Evolutionary conservation across 192 early-diverging fungal species (phyloP).

Genomic region (Jimgerdemannia flammicorona): DNA sequence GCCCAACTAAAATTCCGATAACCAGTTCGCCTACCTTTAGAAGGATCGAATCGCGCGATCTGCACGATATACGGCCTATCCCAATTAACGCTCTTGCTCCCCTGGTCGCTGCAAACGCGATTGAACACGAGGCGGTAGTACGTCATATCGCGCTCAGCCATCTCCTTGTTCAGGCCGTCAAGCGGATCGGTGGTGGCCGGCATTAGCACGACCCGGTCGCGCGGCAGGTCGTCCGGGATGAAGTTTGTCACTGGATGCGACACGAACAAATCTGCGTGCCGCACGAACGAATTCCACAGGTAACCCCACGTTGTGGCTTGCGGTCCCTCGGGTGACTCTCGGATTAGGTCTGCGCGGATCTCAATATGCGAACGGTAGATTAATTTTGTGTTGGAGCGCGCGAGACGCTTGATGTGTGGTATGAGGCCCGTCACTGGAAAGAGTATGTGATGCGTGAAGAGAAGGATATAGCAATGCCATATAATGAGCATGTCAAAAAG

Average conservation of each 20-base stretch:
- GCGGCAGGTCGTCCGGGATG: slow-evolving; percentile 68
- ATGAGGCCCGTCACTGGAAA: slow-evolving; percentile 67
- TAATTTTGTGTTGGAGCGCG: slow-evolving; percentile 58
- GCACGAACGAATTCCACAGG: slow-evolving; percentile 72
- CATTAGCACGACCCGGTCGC: slow-evolving; percentile 58
- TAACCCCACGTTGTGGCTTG: slow-evolving; percentile 70
- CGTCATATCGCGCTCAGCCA: slow-evolving; percentile 44
- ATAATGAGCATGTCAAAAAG: background rate
- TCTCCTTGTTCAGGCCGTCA: slow-evolving; percentile 78
- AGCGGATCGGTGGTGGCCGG: slow-evolving; percentile 76
- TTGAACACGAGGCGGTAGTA: slow-evolving; percentile 81
- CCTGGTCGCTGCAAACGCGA: slow-evolving; percentile 68
- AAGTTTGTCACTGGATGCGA: slow-evolving; percentile 76
- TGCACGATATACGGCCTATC: slow-evolving; percentile 76
- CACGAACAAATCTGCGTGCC: slow-evolving; percentile 71
- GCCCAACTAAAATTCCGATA: too few species aligned
- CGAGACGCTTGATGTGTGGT: slow-evolving; percentile 68
- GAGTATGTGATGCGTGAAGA: background rate
- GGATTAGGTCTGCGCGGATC: slow-evolving; percentile 71
- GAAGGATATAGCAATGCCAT: background rate
- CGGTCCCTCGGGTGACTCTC: slow-evolving; percentile 48
- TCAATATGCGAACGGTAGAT: slow-evolving; percentile 87
- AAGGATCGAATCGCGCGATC: slow-evolving; percentile 81
- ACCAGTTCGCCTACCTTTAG: slow-evolving; percentile 54
- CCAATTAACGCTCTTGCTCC: slow-evolving; percentile 49